Evolutionary conservation across 176 grass and related monocot species (phyloP).

Genomic region (Poa annua): DNA sequence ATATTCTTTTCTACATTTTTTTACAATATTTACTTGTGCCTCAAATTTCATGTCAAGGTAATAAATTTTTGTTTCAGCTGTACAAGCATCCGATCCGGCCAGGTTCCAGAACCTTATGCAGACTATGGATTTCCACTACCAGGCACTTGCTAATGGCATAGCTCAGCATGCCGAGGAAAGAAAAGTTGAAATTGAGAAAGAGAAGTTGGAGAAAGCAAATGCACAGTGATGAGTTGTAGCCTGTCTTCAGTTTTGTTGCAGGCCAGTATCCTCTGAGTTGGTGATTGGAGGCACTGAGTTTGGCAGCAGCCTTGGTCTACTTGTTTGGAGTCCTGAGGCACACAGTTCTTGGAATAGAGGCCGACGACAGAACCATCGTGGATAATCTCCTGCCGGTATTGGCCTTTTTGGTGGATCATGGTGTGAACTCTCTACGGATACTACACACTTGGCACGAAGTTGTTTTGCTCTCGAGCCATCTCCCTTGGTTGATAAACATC

Average conservation of each 20-base stretch:
- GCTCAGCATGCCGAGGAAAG: constrained; percentile 75
- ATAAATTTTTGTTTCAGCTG: constrained; percentile 39
- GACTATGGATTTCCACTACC: constrained; percentile 69
- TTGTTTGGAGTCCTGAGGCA: constrained; percentile 40
- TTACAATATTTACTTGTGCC: not conserved
- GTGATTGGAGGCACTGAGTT: constrained; percentile 27
- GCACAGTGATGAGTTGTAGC: constrained; percentile 31
- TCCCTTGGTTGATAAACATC: constrained; percentile 17
- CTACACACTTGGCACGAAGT: constrained; percentile 11
- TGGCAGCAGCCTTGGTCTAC: constrained; percentile 44
- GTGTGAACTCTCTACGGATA: constrained; percentile 16
- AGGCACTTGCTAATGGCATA: constrained; percentile 67
- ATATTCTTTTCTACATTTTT: not conserved
- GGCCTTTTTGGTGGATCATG: constrained; percentile 13
- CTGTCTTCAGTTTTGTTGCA: constrained; percentile 44
- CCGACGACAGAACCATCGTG: not conserved
- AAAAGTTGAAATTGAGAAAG: constrained; percentile 80
- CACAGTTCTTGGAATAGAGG: constrained; percentile 36
- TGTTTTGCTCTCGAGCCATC: constrained; percentile 19
- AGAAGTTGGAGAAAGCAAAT: constrained; percentile 69
- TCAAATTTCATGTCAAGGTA: constrained; percentile 16
- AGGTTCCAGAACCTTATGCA: constrained; percentile 83
- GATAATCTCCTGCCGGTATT: not conserved
- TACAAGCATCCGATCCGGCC: constrained; percentile 62
- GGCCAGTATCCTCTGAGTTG: constrained; percentile 36